Evolutionary conservation across 106 monocot genomes (phyloP).

Genomic region (Allium sativum): DNA sequence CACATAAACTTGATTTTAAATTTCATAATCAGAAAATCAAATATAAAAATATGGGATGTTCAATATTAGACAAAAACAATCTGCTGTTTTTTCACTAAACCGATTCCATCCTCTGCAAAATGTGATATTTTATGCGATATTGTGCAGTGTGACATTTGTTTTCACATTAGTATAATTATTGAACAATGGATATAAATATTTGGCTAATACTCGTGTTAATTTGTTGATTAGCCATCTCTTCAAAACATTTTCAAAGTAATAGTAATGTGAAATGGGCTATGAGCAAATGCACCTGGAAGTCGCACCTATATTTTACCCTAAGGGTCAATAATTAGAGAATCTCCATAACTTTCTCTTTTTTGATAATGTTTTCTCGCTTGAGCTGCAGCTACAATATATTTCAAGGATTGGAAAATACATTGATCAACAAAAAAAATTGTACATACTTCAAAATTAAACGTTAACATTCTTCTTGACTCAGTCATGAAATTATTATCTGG

Average conservation of each 20-base stretch:
- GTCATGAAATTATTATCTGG: neutral
- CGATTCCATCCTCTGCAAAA: neutral
- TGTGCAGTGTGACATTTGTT: neutral
- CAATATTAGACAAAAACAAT: neutral
- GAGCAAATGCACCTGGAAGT: constrained; percentile 47
- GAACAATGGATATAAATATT: neutral
- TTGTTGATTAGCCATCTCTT: too few species aligned
- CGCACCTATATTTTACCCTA: constrained; percentile 76
- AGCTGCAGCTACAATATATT: constrained; percentile 76
- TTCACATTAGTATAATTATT: neutral
- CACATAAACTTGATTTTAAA: too few species aligned
- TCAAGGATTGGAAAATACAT: neutral
- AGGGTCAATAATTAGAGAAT: constrained; percentile 85
- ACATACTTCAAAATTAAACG: neutral
- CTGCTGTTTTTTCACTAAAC: too few species aligned
- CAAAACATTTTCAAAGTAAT: neutral
- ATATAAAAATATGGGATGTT: neutral
- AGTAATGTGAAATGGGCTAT: neutral
- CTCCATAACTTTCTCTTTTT: constrained; percentile 90
- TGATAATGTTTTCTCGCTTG: constrained; percentile 82
- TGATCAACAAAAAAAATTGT: too few species aligned
- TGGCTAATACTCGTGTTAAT: neutral
- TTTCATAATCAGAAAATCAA: neutral
- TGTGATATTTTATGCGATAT: neutral
- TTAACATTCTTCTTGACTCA: neutral